Percentiles rank a stretch among this genome's conserved stretches.
These are phyloP conservation scores for Lactarius deliciosus DNA, from an alignment of 768 basidiomycete genomes.

Conservation along the genomic window DNA sequence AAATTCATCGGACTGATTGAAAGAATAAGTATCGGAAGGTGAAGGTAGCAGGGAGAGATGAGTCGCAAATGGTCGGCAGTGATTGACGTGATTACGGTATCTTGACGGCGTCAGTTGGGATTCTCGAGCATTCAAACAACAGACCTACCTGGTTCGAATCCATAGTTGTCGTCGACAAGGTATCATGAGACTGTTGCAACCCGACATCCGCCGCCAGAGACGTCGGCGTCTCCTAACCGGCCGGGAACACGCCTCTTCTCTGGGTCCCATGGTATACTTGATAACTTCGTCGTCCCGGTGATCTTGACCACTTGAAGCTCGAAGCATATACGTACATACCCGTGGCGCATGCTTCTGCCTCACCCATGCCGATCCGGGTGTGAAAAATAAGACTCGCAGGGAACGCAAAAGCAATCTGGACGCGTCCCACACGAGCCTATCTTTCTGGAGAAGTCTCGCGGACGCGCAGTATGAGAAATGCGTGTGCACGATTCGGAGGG, in stretches of 20 bases:
- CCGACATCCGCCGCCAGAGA: slow-evolving; percentile 60
- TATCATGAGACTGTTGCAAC: slow-evolving; percentile 70
- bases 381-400: slow-evolving; percentile 44
- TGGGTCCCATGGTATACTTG: slow-evolving; percentile 72
- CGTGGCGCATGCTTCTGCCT: slow-evolving; percentile 41
- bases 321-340: slow-evolving; percentile 69
- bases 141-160: slow-evolving; percentile 67
- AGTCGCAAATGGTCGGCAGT: slow-evolving; percentile 36
- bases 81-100: slow-evolving; percentile 72
- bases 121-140: background rate
- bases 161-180: slow-evolving; percentile 68
- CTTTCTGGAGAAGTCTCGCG: slow-evolving; percentile 74
- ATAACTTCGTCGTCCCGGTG: slow-evolving; percentile 80
- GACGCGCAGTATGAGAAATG: slow-evolving; percentile 46
- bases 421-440: slow-evolving; percentile 72
- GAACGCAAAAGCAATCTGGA: slow-evolving; percentile 77
- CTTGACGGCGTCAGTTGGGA: slow-evolving; percentile 37
- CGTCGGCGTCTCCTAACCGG: slow-evolving; percentile 83
- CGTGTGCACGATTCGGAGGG: no score
- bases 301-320: slow-evolving; percentile 37
- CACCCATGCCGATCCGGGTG: no score
- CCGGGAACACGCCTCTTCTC: slow-evolving; percentile 72
- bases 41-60: slow-evolving; percentile 68
- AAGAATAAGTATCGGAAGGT: slow-evolving; percentile 66
- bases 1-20: slow-evolving; percentile 81